Evolutionary conservation across 1,284 basidiomycete species (phyloP), one percentile per base, ranked within the genome.

Genomic region (Ustilago loliicola): DNA sequence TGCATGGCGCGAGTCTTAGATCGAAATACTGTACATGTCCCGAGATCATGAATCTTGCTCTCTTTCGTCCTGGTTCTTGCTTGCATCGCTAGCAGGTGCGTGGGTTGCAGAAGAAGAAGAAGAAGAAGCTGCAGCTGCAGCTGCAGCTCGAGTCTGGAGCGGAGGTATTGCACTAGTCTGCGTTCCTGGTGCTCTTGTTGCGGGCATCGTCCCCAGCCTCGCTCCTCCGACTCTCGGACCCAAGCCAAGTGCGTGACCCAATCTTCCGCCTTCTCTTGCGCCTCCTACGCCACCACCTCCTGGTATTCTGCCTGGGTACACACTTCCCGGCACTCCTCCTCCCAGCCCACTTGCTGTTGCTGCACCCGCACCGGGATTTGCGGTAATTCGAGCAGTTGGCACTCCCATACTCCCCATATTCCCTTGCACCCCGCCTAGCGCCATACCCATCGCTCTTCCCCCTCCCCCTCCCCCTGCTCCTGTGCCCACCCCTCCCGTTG

Each of bases 391-490:
- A 1, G 61, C 48, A 5, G 71, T 78, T 1, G 76, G 76, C 9
- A 71, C 59, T 6, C 76, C 76, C 65, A 78, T 56, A 38, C 72
- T 74, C 15, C 72, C 65, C 53, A 71, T 30, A 42, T 78, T 78
- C 4, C 76, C 76, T 25, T 36, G 54, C 8, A 23, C 11, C 5
- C 59, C 65, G 19, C 76, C 76, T 5, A 78, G 27, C 6, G 68
- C 67, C 62, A 78, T 61, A 2, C 45, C 56, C n/a, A 4, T 40
- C 32, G n/a, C 45, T 9, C 48, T n/a, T 9, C 48, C 48, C 40
- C n/a, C 48, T 15, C 48, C 48, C 7, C 48, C 25, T 29, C 48
- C 27, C 48, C 2, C 48, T 34, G 19, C 32, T 2, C 57, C 25
- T 54, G 25, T 45, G 34, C 45, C 27, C 25, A 15, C 52, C 19